Conservation (phyloP, 805 yeast genomes). For the Kregervanrija delftensis region DNA sequence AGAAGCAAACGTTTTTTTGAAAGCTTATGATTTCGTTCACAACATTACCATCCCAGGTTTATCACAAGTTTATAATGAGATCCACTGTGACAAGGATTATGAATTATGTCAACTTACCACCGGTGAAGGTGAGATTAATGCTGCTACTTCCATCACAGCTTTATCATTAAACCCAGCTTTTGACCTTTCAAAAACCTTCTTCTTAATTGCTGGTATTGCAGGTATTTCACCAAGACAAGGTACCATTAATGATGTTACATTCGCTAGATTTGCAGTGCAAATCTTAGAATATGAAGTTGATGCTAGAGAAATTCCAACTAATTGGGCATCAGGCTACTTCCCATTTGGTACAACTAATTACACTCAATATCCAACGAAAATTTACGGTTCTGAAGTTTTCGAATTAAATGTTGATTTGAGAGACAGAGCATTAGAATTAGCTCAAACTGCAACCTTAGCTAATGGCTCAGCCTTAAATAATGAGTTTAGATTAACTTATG, state of each 20-base stretch:
- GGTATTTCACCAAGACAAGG: slow-evolving; percentile 54
- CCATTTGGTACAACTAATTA: slow-evolving; percentile 47
- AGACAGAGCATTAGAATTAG: slow-evolving; percentile 50
- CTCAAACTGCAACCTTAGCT: slow-evolving; percentile 34
- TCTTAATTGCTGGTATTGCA: slow-evolving; percentile 59
- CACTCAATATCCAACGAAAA: slow-evolving; percentile 42
- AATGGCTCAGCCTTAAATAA: slow-evolving; percentile 41
- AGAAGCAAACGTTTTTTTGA: slow-evolving; percentile 49
- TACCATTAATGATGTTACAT: slow-evolving; percentile 54
- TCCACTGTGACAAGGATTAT: slow-evolving; percentile 49
- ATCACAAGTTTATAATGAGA: slow-evolving; percentile 50
- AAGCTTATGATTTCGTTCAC: slow-evolving; percentile 39
- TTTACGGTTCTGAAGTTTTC: slow-evolving; percentile 60
- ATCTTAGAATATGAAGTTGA: slow-evolving; percentile 55
- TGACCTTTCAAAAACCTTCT: slow-evolving; percentile 54
- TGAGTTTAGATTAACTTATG: slow-evolving; percentile 41
- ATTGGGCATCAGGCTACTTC: slow-evolving; percentile 59
- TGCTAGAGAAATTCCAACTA: slow-evolving; percentile 38
- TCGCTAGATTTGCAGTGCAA: slow-evolving; percentile 55
- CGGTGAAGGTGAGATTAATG: slow-evolving; percentile 68
- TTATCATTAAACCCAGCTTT: slow-evolving; percentile 46
- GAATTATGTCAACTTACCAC: slow-evolving; percentile 54
- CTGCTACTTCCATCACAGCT: slow-evolving; percentile 53
- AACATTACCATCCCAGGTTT: slow-evolving; percentile 61
- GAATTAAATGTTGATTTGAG: slow-evolving; percentile 54